Percentiles rank a stretch among this genome's conserved stretches.
Conservation (phyloP, 192 early-diverging fungal genomes). For the Rhizophagus clarus region DNA sequence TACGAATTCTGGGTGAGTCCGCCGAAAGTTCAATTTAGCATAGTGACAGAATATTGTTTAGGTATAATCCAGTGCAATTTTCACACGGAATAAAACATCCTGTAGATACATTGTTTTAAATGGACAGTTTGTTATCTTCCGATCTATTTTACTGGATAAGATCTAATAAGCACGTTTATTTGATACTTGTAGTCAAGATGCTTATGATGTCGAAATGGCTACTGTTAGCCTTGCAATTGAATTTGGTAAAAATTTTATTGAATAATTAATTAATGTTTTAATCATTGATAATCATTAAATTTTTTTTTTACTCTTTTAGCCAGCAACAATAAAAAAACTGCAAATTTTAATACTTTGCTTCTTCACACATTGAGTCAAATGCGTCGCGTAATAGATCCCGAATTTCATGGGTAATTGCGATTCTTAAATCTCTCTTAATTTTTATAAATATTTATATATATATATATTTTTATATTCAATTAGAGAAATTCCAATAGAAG, state of each 20-base stretch:
- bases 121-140: neutral
- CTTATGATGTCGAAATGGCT: slow-evolving; percentile 71
- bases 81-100: neutral
- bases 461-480: neutral
- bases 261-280: neutral
- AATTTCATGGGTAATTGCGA: slow-evolving; percentile 41
- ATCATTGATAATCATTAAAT: neutral
- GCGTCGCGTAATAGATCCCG: slow-evolving; percentile 48
- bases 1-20: slow-evolving; percentile 39
- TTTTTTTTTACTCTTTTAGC: slow-evolving; percentile 41
- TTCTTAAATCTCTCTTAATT: neutral
- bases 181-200: slow-evolving; percentile 59
- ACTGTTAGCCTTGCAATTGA: slow-evolving; percentile 63
- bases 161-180: neutral
- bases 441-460: neutral
- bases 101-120: neutral
- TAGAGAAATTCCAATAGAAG: slow-evolving; percentile 61
- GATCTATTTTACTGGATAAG: neutral
- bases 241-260: slow-evolving; percentile 50
- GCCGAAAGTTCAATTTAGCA: slow-evolving; percentile 7
- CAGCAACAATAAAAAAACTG: slow-evolving; percentile 62
- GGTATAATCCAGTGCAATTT: neutral
- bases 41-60: neutral
- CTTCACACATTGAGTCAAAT: slow-evolving; percentile 64
- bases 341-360: slow-evolving; percentile 68